Conservation (phyloP, 495 filamentous ascomycete species). For the Lasiosphaeriaceae sp. region DNA sequence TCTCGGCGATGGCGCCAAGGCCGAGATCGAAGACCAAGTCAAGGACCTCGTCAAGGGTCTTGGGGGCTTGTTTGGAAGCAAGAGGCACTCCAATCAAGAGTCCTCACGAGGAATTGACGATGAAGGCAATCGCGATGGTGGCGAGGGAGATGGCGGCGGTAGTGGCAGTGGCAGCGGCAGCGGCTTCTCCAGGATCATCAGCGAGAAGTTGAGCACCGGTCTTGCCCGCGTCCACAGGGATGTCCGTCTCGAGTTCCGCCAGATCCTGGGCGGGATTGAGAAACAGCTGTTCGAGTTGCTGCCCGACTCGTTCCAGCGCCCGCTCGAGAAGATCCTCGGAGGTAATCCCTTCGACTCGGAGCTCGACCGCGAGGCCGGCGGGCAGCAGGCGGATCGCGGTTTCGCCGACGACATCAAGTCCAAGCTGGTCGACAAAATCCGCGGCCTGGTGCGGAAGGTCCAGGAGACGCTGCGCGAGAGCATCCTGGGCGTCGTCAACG, state of each 20-base stretch:
- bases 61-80: constrained; percentile 28
- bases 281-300: constrained; percentile 33
- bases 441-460: constrained; percentile 27
- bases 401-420: constrained; percentile 29
- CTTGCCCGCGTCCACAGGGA: constrained; percentile 30
- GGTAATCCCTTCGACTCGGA: constrained; percentile 33
- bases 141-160: constrained; percentile 3
- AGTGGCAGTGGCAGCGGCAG: constrained; percentile 6
- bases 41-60: constrained; percentile 34
- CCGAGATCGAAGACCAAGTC: constrained; percentile 34
- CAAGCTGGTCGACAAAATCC: constrained; percentile 33
- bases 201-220: constrained; percentile 33
- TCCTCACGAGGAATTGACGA: constrained; percentile 19
- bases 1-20: constrained; percentile 31
- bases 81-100: constrained; percentile 16
- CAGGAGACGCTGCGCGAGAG: constrained; percentile 33
- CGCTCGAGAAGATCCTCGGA: constrained; percentile 34
- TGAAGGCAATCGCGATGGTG: constrained; percentile 9
- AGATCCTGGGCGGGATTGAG: constrained; percentile 30
- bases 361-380: constrained; percentile 23
- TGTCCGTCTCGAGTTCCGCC: constrained; percentile 35
- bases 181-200: constrained; percentile 34
- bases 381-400: constrained; percentile 18
- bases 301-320: constrained; percentile 28
- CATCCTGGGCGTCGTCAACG: constrained; percentile 31